These are phyloP conservation scores for Cicer cuneatum DNA, from an alignment of 306 rosid genomes.

Conservation along the genomic window DNA sequence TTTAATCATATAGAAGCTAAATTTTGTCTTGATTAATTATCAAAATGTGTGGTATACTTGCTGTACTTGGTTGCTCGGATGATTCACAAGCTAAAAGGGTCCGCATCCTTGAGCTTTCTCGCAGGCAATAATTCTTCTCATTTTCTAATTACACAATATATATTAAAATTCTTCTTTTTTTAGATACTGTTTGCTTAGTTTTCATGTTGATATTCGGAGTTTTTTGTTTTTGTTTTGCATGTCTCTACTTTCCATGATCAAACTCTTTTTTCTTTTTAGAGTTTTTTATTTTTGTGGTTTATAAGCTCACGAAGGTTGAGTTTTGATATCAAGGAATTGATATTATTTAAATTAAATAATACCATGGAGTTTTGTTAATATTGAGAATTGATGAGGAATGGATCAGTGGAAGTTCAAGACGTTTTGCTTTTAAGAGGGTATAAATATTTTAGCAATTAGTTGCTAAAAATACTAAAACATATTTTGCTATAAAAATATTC, in stretches of 20 bases:
- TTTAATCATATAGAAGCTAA: too few species aligned
- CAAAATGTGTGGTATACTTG: constrained; percentile 95
- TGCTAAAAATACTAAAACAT: not conserved
- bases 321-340: not conserved
- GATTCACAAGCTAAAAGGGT: constrained; percentile 87
- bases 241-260: not conserved
- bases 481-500: not conserved
- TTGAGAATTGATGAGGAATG: not conserved
- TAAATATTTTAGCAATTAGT: not conserved
- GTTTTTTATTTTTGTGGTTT: not conserved
- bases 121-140: constrained; percentile 51
- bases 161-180: not conserved
- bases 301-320: not conserved
- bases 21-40: not conserved
- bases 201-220: constrained; percentile 18
- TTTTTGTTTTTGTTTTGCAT: not conserved
- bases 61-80: constrained; percentile 91
- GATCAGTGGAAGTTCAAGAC: not conserved
- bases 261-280: not conserved
- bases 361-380: not conserved
- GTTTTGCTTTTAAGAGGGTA: not conserved
- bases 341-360: not conserved
- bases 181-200: not conserved
- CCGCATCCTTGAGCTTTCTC: constrained; percentile 81
- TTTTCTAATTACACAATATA: not conserved